Evolutionary conservation across 495 filamentous ascomycete species (phyloP).

Genomic region (Extremus antarcticus): DNA sequence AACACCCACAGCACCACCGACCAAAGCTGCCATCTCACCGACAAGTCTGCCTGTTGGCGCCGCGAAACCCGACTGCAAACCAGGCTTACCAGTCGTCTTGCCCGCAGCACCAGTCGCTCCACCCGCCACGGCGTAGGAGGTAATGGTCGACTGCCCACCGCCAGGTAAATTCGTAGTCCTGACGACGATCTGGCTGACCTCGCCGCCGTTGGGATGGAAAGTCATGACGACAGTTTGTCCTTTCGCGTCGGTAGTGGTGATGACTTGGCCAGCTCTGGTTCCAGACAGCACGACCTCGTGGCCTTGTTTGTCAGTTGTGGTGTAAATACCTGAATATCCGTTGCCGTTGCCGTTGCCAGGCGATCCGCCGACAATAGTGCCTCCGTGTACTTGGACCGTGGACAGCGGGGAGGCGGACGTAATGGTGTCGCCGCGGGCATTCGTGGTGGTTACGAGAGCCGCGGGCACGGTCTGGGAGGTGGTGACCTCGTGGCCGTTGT

Average conservation of each 20-base stretch:
- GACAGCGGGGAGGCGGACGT: conserved; percentile 20
- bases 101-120: background rate
- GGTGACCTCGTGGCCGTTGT: conserved; percentile 21
- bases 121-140: conserved; percentile 22
- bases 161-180: conserved; percentile 26
- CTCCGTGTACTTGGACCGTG: conserved; percentile 8
- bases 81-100: background rate
- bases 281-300: conserved; percentile 18
- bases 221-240: conserved; percentile 30
- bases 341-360: conserved; percentile 1
- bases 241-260: conserved; percentile 27
- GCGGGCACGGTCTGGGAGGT: conserved; percentile 24
- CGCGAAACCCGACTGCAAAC: background rate
- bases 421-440: conserved; percentile 12
- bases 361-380: conserved; percentile 11
- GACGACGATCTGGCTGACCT: conserved; percentile 23
- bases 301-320: conserved; percentile 22
- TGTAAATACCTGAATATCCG: conserved; percentile 5
- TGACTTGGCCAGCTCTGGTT: conserved; percentile 17
- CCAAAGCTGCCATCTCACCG: conserved; percentile 18
- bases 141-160: conserved; percentile 28
- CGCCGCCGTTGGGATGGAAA: conserved; percentile 27
- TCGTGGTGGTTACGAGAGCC: conserved; percentile 19
- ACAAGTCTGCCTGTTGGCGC: conserved; percentile 10
- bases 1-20: conserved; percentile 26